Evolutionary conservation across 2,329 filamentous ascomycete genomes (phyloP).

Genomic region (Penicillium freii): DNA sequence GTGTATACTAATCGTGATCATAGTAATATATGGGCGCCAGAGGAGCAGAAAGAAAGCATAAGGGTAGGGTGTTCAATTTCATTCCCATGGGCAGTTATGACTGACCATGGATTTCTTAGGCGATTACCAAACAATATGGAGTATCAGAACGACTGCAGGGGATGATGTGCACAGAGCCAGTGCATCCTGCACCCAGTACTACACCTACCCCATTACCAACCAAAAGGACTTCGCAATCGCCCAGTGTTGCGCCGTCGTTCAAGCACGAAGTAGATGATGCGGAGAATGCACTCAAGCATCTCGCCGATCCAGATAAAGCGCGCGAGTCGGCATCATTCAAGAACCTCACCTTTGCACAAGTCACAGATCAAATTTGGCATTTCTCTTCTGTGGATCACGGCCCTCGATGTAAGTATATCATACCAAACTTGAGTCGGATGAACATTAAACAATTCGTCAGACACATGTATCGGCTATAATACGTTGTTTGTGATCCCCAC

Average conservation of each 20-base stretch:
- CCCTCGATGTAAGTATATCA: constrained; percentile 52
- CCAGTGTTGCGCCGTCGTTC: constrained; percentile 6
- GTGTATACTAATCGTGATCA: constrained; percentile 7
- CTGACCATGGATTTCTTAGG: constrained; percentile 20
- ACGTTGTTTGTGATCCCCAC: constrained; percentile 51
- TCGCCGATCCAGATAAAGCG: constrained; percentile 21
- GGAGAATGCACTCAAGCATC: constrained; percentile 32
- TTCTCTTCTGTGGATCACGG: constrained; percentile 72
- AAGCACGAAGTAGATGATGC: constrained; percentile 28
- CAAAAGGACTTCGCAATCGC: constrained; percentile 10
- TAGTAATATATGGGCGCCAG: constrained; percentile 69
- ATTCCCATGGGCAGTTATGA: not conserved
- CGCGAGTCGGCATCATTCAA: constrained; percentile 28
- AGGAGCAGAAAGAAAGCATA: constrained; percentile 57
- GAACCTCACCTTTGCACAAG: constrained; percentile 53
- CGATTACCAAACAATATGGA: constrained; percentile 61
- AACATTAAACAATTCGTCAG: constrained; percentile 38
- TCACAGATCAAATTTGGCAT: constrained; percentile 71
- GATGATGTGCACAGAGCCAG: constrained; percentile 61
- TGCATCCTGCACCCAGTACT: constrained; percentile 28
- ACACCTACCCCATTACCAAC: constrained; percentile 12
- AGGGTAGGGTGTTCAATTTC: constrained; percentile 30
- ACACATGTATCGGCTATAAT: constrained; percentile 70
- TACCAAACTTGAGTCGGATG: constrained; percentile 8
- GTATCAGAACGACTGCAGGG: constrained; percentile 66